These are phyloP conservation scores for Theobroma cacao DNA, from an alignment of 345 rosid species.

Conservation along the genomic window DNA sequence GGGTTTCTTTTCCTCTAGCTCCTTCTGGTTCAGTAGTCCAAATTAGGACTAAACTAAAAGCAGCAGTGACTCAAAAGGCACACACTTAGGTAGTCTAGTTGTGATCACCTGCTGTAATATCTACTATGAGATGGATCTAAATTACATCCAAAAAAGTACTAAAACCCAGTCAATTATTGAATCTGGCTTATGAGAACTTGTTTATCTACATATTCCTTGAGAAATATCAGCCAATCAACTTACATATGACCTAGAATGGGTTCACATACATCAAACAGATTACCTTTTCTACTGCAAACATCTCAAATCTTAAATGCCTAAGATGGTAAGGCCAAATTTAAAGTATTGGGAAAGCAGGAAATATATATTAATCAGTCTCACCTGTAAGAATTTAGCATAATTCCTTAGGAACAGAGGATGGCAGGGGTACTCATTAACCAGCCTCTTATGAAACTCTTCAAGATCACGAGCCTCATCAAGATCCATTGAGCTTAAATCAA, in stretches of 20 bases:
- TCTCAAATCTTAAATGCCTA: neutral
- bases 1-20: neutral
- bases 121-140: neutral
- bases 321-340: neutral
- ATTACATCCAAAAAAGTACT: neutral
- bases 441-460: slow-evolving; percentile 50
- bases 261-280: neutral
- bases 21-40: neutral
- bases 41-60: neutral
- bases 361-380: slow-evolving; percentile 3
- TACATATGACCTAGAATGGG: neutral
- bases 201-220: neutral
- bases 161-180: neutral
- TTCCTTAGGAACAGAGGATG: slow-evolving; percentile 68
- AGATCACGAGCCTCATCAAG: slow-evolving; percentile 39
- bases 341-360: neutral
- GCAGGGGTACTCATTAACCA: slow-evolving; percentile 66
- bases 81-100: neutral
- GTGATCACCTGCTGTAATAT: neutral
- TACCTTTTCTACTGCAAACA: neutral
- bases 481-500: slow-evolving; percentile 32
- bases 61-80: neutral
- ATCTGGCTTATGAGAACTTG: neutral
- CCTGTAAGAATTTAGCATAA: slow-evolving; percentile 81
- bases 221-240: neutral